phyloP scores from a whole-genome alignment of 2,329 filamentous ascomycete genomes.

The Colletotrichum somersetense region DNA sequence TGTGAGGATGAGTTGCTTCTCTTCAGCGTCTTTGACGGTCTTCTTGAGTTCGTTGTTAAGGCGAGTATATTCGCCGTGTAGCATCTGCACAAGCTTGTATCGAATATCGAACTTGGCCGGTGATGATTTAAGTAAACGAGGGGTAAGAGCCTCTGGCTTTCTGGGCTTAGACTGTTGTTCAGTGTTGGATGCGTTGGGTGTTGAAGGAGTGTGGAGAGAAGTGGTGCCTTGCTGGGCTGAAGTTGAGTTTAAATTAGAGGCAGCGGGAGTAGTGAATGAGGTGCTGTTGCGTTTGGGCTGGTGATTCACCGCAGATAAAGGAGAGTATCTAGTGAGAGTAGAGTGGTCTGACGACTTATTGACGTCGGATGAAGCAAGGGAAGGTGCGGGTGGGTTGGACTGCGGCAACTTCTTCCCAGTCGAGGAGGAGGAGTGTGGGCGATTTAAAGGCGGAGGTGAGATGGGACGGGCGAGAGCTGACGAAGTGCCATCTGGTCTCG shows the following conservation, averaged over 20 bases:
- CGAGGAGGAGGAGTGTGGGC: conserved; percentile 4
- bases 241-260: conserved; percentile 16
- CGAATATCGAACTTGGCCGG: conserved; percentile 70
- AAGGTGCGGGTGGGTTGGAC: conserved; percentile 17
- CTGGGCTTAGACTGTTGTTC: conserved; percentile 42
- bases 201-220: conserved; percentile 27
- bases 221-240: conserved; percentile 17
- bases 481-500: conserved; percentile 42
- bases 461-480: conserved; percentile 48
- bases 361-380: conserved; percentile 34
- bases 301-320: conserved; percentile 29
- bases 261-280: conserved; percentile 29
- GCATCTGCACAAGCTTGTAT: conserved; percentile 68
- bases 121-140: conserved; percentile 70
- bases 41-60: conserved; percentile 74
- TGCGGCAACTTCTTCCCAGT: conserved; percentile 23
- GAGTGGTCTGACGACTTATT: conserved; percentile 31
- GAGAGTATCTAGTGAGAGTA: conserved; percentile 26
- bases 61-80: conserved; percentile 75
- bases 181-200: conserved; percentile 32
- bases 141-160: conserved; percentile 72
- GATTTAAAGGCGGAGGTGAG: conserved; percentile 52
- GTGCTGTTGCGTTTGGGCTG: conserved; percentile 23
- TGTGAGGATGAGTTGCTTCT: conserved; percentile 67
- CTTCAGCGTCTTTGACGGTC: conserved; percentile 61